Evolutionary conservation across 2,329 filamentous ascomycete genomes (phyloP), one percentile per base, ranked within the genome.

Genomic region (Clonostachys rosea): DNA sequence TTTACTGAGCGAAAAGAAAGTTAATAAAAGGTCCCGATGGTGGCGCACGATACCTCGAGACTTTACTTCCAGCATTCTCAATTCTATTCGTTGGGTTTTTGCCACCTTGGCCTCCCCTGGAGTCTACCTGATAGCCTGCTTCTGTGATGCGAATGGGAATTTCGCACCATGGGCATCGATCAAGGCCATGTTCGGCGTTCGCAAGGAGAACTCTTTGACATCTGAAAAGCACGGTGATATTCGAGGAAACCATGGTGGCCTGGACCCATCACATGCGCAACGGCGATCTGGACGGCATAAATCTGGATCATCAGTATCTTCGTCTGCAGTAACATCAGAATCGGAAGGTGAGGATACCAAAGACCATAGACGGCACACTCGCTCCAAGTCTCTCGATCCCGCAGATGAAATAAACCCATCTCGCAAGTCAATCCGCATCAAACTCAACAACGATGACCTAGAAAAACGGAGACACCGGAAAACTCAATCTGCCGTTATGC

Each of bases 371-470:
- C 54, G 78, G 42, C 80, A 88, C 59, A 74, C 75, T 42, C 78
- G 86, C 46, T 85, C 86, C 20, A 86, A 82, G 61, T 84, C 84
- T 3, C 58, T 75, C 18, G 72, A 74, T 43, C 69, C 74, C 24
- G 61, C 73, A 33, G 86, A 90, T 52, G 87, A 91, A 54, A 78
- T 78, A 51, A 58, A 58, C 14, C 84, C 86, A 5, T 73, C 81
- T 7, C 81, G 88, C 58, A 80, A 90, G 48, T 95, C 91, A 3
- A 96, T 96, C 53, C 83, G 91, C 37, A 96, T 97, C 59, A 95
- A 94, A 67, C 75, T 96, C 13, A 84, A 92, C 64, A 89, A 85
- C 52, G 89, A 91, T 49, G 79, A 81, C 39, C 70, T 87, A 48
- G 78, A 84, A 52, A 84, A 89, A 63, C 82, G 87, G 49, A 91